Base-by-base conservation (phyloP, 164 flowering plant genomes). In the Cinnamomum micranthum region DNA sequence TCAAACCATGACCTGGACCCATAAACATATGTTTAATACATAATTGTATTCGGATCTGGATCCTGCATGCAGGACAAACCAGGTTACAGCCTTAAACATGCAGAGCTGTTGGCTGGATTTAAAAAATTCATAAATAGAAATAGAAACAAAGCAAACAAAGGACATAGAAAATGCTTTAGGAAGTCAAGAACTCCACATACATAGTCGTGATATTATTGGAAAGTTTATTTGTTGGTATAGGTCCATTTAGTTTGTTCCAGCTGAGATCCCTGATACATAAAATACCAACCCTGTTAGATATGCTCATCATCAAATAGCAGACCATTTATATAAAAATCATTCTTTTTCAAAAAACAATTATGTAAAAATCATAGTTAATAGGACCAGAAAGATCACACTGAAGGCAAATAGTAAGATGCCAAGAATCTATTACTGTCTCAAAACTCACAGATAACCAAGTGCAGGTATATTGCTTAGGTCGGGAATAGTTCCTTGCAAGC, bases 201-300 rank as follows among this genome's bases (percentile, higher is more conserved):
- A 91, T 87, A 19, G 97, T 90, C 65, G 94, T 93, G 74, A 93
- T 77, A 50, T 83, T 81, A 22, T 74, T 76, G 60, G 95, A 85
- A 35, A 90, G 89, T 51, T 78, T 85, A 55, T 78, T 80, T 75
- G 82, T 62, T 75, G 97, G 93, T 79, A 92, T 85, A 22, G 84
- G 47, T 77, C 93, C 95, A 73, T 73, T 81, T 10, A 93, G 90
- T 20, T 83, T 76, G 80, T 93, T 93, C 85, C 65, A 68, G 81
- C 98, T 89, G 33, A 93, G 86, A 87, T 93, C 98, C 80, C 98
- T 93, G 87, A 24, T 77, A 77, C 17, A 79, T 22, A 20, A 76
- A 55, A 23, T 71, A 13, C 17, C 20, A 59, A 72, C 13, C 25
- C 52, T 64, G 50, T 67, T n/a, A 70, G 67, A 1, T 50, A 70